These are phyloP conservation scores for Priceomyces haplophilus DNA, from an alignment of 805 yeast genomes.

Conservation along the genomic window DNA sequence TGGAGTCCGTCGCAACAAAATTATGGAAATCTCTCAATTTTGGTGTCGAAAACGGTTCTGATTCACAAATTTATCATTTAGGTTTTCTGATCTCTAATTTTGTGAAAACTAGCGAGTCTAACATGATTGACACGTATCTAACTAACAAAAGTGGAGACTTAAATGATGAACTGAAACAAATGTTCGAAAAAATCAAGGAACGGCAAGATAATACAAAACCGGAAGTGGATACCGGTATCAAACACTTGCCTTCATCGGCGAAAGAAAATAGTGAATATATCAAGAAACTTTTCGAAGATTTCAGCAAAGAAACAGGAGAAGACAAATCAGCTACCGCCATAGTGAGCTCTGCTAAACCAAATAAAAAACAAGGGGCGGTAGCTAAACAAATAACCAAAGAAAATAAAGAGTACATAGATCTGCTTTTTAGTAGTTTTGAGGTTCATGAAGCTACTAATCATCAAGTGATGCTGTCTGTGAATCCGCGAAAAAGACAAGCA, in stretches of 20 bases:
- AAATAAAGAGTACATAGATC: constrained; percentile 17
- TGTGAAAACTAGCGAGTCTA: constrained; percentile 37
- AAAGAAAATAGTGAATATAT: constrained; percentile 20
- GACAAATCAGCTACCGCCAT: constrained; percentile 1
- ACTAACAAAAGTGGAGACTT: background rate
- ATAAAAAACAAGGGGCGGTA: background rate
- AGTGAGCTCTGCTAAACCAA: background rate
- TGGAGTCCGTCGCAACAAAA: constrained; percentile 30
- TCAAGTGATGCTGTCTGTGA: background rate
- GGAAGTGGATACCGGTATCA: background rate
- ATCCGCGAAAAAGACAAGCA: background rate
- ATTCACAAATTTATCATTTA: constrained; percentile 47
- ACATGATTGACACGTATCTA: constrained; percentile 32
- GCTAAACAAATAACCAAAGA: constrained; percentile 8
- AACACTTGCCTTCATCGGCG: background rate
- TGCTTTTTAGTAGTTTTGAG: constrained; percentile 17
- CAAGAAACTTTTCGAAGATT: constrained; percentile 24
- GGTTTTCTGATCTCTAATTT: constrained; percentile 55
- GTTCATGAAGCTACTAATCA: background rate
- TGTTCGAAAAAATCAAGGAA: constrained; percentile 13
- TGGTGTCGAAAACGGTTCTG: constrained; percentile 19
- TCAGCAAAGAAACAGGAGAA: constrained; percentile 9
- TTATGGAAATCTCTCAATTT: constrained; percentile 41
- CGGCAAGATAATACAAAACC: background rate
- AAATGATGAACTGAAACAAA: constrained; percentile 11